These are phyloP conservation scores for Dictyostelium brefeldianum DNA, from an alignment of 78 protist species.

Conservation along the genomic window DNA sequence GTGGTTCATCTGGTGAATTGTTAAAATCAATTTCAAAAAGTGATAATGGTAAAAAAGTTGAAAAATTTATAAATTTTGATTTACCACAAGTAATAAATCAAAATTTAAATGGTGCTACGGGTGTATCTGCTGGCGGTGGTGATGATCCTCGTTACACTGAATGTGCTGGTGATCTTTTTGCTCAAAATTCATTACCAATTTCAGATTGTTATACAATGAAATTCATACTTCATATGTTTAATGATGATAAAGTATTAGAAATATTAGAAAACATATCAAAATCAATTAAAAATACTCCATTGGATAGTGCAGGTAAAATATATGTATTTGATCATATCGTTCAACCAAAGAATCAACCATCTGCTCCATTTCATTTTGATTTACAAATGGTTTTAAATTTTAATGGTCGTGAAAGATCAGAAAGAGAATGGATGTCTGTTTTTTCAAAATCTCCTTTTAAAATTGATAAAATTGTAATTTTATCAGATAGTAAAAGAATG, in stretches of 20 bases:
- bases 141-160: neutral
- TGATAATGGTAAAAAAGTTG: neutral
- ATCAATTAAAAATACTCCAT: neutral
- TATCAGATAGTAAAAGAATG: conserved; percentile 15
- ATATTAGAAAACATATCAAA: neutral
- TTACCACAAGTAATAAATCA: neutral
- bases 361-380: neutral
- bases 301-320: neutral
- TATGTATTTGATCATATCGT: conserved; percentile 35
- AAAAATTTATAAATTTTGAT: neutral
- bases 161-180: neutral
- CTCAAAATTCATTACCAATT: neutral
- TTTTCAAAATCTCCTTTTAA: neutral
- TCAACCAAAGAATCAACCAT: conserved; percentile 3
- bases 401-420: conserved; percentile 14
- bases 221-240: conserved; percentile 24
- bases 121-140: neutral
- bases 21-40: neutral
- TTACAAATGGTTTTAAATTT: conserved; percentile 6
- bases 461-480: neutral
- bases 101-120: neutral
- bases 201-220: conserved; percentile 34
- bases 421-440: neutral
- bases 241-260: conserved; percentile 10
- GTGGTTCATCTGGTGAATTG: conserved; percentile 50